Conservation (phyloP, 169 alveolate species). For the Theileria equi region DNA sequence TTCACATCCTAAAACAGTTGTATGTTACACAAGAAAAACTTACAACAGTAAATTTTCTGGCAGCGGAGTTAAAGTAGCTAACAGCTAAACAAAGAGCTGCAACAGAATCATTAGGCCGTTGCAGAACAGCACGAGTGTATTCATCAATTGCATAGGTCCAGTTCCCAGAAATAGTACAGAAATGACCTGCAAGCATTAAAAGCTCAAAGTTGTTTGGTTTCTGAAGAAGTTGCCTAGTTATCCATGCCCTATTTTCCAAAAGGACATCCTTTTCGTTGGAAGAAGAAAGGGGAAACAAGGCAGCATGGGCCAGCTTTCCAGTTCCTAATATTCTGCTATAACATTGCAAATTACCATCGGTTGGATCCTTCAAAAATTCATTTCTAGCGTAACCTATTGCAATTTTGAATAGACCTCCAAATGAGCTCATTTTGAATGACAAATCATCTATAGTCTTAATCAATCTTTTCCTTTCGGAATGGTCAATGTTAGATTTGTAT, state of each 20-base stretch:
- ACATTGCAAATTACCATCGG: slow-evolving; percentile 34
- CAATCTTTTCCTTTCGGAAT: slow-evolving; percentile 35
- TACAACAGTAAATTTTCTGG: slow-evolving; percentile 59
- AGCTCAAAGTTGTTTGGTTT: slow-evolving; percentile 61
- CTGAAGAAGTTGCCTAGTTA: slow-evolving; percentile 63
- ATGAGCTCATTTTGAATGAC: slow-evolving; percentile 46
- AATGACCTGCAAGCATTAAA: slow-evolving; percentile 69
- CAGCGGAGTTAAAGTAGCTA: slow-evolving; percentile 60
- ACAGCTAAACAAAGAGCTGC: slow-evolving; percentile 69
- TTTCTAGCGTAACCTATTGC: slow-evolving; percentile 53
- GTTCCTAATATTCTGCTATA: slow-evolving; percentile 43
- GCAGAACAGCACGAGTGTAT: slow-evolving; percentile 62
- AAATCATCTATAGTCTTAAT: slow-evolving; percentile 31
- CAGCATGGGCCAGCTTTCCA: slow-evolving; percentile 58
- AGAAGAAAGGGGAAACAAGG: slow-evolving; percentile 50
- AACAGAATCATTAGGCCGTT: slow-evolving; percentile 60
- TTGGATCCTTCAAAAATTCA: slow-evolving; percentile 32
- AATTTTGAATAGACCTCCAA: slow-evolving; percentile 51
- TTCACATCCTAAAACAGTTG: slow-evolving; percentile 25
- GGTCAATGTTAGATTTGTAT: slow-evolving; percentile 36
- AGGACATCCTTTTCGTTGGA: slow-evolving; percentile 60
- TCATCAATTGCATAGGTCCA: slow-evolving; percentile 75
- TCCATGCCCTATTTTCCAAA: slow-evolving; percentile 71
- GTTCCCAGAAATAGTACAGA: slow-evolving; percentile 68
- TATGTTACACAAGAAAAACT: not conserved